phyloP scores from a whole-genome alignment of 169 alveolate species.

The Toxoplasma gondii region DNA sequence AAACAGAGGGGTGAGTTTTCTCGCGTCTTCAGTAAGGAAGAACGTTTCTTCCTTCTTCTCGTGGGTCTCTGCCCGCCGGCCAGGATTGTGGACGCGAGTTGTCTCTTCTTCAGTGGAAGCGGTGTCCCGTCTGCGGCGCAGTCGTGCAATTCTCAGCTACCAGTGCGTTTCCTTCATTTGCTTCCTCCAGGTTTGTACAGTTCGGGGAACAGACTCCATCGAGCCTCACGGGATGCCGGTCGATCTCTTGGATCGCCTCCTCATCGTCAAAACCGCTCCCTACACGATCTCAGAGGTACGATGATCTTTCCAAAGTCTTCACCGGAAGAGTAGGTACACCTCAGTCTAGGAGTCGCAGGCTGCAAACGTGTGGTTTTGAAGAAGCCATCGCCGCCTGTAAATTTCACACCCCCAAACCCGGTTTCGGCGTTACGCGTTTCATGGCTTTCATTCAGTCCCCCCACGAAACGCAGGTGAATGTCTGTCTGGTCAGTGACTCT shows the following conservation, averaged over 20 bases:
- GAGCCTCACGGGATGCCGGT: conserved; percentile 99
- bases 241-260: conserved; percentile 97
- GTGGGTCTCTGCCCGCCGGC: not conserved
- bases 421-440: too few relatives aligned
- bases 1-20: conserved; percentile 93
- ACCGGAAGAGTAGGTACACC: too few relatives aligned
- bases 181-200: conserved; percentile 67
- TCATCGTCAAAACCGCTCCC: conserved; percentile 98
- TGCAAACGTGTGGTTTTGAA: too few relatives aligned
- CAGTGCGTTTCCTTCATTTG: not conserved
- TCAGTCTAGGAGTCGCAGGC: too few relatives aligned
- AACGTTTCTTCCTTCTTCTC: not conserved
- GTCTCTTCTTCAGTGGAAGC: not conserved
- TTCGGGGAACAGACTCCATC: conserved; percentile 95
- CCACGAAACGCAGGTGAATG: too few relatives aligned
- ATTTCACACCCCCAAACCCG: too few relatives aligned
- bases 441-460: too few relatives aligned
- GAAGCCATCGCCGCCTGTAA: too few relatives aligned
- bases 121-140: not conserved
- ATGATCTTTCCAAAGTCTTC: not conserved
- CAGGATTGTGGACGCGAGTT: too few relatives aligned
- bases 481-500: too few relatives aligned
- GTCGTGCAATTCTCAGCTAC: too few relatives aligned
- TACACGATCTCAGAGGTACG: conserved; percentile 91
- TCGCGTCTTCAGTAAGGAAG: not conserved